A percentile compares a stretch with the other conserved stretches of the same genome.
phyloP scores from a whole-genome alignment of 2,329 filamentous ascomycete genomes.

The Dryadomyces sulphureus region DNA sequence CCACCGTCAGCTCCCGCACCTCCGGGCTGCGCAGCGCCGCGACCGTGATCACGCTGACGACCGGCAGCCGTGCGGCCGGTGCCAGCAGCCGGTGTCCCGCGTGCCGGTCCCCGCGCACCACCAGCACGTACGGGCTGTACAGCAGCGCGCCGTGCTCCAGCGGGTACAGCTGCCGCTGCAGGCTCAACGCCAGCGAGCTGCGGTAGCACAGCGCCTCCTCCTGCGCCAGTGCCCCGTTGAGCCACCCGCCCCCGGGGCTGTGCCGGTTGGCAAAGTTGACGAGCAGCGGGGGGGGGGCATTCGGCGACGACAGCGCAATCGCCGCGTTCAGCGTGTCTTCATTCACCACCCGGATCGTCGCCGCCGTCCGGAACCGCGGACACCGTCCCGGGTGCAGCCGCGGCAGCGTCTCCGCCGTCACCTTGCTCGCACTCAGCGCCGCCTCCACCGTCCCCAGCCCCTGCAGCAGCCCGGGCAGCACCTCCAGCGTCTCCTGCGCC shows the following conservation, averaged over 20 bases:
- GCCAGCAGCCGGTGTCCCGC: slow-evolving; percentile 11
- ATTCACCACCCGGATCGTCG: slow-evolving; percentile 34
- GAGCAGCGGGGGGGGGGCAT: slow-evolving; percentile 22
- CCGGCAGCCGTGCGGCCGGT: slow-evolving; percentile 23
- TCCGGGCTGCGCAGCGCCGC: slow-evolving; percentile 28
- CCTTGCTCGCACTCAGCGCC: slow-evolving; percentile 21
- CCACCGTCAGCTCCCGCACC: background rate
- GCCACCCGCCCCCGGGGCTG: slow-evolving; percentile 48
- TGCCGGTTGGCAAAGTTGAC: slow-evolving; percentile 51
- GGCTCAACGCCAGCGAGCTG: slow-evolving; percentile 34
- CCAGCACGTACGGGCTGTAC: slow-evolving; percentile 19
- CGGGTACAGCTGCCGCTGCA: slow-evolving; percentile 20
- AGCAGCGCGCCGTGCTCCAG: slow-evolving; percentile 11
- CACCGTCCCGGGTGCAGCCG: slow-evolving; percentile 25
- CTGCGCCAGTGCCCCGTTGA: slow-evolving; percentile 46
- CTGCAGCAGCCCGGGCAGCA: slow-evolving; percentile 31
- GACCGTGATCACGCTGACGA: slow-evolving; percentile 45
- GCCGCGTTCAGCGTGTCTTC: slow-evolving; percentile 44
- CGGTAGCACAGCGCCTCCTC: slow-evolving; percentile 57
- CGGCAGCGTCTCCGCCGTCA: slow-evolving; percentile 14
- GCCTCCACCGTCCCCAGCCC: slow-evolving; percentile 24
- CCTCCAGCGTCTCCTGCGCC: slow-evolving; percentile 29
- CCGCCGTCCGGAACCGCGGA: slow-evolving; percentile 20
- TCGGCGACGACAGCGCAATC: slow-evolving; percentile 16
- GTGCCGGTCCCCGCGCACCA: slow-evolving; percentile 13